These are phyloP conservation scores for Tolypocladium nubicola DNA, from an alignment of 2,329 filamentous ascomycete species.

Conservation along the genomic window DNA sequence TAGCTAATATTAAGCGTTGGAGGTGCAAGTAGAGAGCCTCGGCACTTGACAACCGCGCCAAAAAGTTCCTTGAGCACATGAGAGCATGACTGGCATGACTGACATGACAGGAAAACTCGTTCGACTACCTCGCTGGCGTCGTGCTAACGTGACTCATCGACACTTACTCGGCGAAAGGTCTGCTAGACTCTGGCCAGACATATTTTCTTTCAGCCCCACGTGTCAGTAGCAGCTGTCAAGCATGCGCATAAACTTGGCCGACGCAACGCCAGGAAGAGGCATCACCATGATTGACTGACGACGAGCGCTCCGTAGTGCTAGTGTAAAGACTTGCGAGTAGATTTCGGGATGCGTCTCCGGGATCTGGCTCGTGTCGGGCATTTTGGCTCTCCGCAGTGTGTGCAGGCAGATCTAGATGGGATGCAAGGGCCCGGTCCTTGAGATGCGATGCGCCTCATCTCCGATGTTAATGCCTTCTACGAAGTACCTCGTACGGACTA, in stretches of 20 bases:
- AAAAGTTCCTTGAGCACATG: neutral
- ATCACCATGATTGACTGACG: neutral
- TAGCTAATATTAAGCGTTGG: too few relatives aligned
- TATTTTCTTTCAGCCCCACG: neutral
- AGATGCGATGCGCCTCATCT: conserved; percentile 22
- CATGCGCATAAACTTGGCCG: neutral
- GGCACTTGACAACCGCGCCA: neutral
- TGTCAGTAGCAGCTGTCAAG: neutral
- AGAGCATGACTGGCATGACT: neutral
- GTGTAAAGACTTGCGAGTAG: too few relatives aligned
- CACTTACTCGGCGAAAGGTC: neutral
- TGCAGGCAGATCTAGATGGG: neutral
- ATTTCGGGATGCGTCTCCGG: neutral
- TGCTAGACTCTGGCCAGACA: neutral
- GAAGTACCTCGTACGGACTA: neutral
- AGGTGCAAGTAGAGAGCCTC: neutral
- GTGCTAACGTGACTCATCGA: neutral
- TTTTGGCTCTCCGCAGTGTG: neutral
- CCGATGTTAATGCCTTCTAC: conserved; percentile 21
- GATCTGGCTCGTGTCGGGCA: neutral
- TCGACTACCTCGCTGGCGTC: neutral
- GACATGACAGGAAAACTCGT: neutral
- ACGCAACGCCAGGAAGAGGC: neutral
- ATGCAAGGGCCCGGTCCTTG: conserved; percentile 5
- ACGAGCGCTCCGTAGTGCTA: neutral